phyloP scores from a whole-genome alignment of 2,329 filamentous ascomycete genomes.

The Mollisiaceae sp. region DNA sequence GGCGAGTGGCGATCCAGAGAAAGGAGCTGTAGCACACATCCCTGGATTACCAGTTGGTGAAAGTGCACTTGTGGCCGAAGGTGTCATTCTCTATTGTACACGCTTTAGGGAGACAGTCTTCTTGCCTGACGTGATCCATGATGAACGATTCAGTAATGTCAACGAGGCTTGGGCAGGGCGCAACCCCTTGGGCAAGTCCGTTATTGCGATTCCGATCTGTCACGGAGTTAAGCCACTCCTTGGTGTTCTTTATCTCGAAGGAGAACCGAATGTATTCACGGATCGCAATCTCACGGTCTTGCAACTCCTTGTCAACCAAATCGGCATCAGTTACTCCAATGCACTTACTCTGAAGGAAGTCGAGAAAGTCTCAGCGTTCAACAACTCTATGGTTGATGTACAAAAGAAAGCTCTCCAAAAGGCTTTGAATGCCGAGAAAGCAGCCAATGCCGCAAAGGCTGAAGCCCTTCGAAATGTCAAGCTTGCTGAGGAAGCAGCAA shows the following conservation, averaged over 20 bases:
- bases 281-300: constrained; percentile 72
- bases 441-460: constrained; percentile 77
- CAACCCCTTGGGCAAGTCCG: constrained; percentile 72
- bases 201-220: constrained; percentile 80
- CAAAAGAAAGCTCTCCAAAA: constrained; percentile 76
- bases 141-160: constrained; percentile 80
- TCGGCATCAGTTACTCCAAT: constrained; percentile 74
- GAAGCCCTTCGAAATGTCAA: constrained; percentile 80
- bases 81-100: constrained; percentile 77
- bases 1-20: constrained; percentile 74
- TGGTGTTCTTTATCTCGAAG: constrained; percentile 77
- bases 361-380: constrained; percentile 78
- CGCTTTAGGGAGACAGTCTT: constrained; percentile 79
- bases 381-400: constrained; percentile 76
- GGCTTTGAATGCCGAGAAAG: constrained; percentile 73
- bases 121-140: constrained; percentile 72
- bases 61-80: constrained; percentile 73
- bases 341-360: constrained; percentile 71
- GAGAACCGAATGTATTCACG: constrained; percentile 76
- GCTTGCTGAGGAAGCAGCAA: constrained; percentile 81
- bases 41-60: constrained; percentile 68
- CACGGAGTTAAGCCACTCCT: constrained; percentile 74
- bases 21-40: constrained; percentile 68
- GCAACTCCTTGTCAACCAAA: constrained; percentile 78
- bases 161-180: constrained; percentile 69